Evolutionary conservation across 225 moss, liverwort and hornwort genomes (phyloP).

Genomic region (Thuidium tamariscinum): DNA sequence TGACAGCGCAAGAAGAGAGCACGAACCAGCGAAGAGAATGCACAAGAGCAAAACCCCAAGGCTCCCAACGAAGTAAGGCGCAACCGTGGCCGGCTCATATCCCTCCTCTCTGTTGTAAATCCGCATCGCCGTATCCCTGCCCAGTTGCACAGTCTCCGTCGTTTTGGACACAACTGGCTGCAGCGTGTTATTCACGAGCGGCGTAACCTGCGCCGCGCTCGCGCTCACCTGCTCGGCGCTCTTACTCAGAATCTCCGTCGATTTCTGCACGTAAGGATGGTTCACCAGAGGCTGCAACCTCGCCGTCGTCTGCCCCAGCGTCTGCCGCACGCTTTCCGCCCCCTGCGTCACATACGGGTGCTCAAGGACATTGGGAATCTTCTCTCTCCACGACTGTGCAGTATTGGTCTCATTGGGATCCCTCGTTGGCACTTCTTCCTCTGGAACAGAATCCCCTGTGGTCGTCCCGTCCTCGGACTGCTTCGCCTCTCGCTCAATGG

Average conservation of each 20-base stretch:
- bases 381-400: constrained; percentile 15
- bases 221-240: constrained; percentile 18
- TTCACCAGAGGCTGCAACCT: constrained; percentile 16
- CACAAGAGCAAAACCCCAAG: constrained; percentile 24
- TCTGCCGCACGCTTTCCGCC: constrained; percentile 12
- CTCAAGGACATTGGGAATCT: constrained; percentile 14
- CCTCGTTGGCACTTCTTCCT: neutral
- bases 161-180: constrained; percentile 24
- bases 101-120: constrained; percentile 36
- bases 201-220: constrained; percentile 10
- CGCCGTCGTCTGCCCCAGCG: constrained; percentile 4
- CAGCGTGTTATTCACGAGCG: neutral
- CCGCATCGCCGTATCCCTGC: constrained; percentile 14
- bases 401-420: neutral
- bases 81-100: constrained; percentile 14
- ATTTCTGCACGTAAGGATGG: constrained; percentile 35
- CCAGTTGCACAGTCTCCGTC: constrained; percentile 19
- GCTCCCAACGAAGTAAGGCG: constrained; percentile 32
- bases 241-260: constrained; percentile 20
- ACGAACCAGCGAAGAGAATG: constrained; percentile 26
- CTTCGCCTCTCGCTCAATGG: constrained; percentile 31
- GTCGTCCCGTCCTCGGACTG: neutral
- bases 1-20: neutral
- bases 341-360: constrained; percentile 30
- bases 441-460: neutral